phyloP scores from a whole-genome alignment of 2,329 filamentous ascomycete genomes.

The Stachybotrys elegans region DNA sequence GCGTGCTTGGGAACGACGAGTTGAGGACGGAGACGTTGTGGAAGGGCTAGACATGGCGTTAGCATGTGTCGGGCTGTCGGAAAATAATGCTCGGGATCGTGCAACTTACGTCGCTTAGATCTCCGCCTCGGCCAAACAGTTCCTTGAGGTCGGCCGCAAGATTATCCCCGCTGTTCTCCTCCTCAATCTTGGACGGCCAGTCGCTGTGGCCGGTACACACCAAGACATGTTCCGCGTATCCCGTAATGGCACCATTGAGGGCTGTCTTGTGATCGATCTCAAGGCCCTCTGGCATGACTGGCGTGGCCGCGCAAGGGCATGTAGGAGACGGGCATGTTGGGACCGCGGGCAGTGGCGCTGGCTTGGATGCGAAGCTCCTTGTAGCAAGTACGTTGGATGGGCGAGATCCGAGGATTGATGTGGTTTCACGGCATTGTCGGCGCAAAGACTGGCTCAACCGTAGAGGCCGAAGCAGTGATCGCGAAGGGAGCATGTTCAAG shows the following conservation, averaged over 20 bases:
- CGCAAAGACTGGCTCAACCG: too few species aligned
- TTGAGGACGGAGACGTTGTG: slow-evolving; percentile 75
- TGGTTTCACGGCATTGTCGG: too few species aligned
- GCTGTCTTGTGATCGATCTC: slow-evolving; percentile 68
- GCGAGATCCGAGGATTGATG: too few species aligned
- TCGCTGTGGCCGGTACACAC: slow-evolving; percentile 76
- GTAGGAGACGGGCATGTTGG: slow-evolving; percentile 67
- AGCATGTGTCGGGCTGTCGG: background rate
- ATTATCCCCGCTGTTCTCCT: slow-evolving; percentile 65
- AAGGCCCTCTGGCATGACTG: slow-evolving; percentile 59
- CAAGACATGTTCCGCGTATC: slow-evolving; percentile 77
- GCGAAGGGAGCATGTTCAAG: too few species aligned
- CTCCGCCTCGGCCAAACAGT: slow-evolving; percentile 60
- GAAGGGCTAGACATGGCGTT: slow-evolving; percentile 58
- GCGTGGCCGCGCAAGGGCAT: slow-evolving; percentile 67
- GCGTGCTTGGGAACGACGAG: slow-evolving; percentile 63
- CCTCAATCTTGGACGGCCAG: slow-evolving; percentile 81
- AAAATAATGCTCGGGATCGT: too few species aligned
- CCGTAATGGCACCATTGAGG: slow-evolving; percentile 71
- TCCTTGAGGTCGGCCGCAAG: slow-evolving; percentile 68
- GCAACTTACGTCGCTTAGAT: slow-evolving; percentile 60
- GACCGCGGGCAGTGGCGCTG: slow-evolving; percentile 37
- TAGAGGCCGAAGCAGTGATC: too few species aligned
- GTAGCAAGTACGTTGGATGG: too few species aligned
- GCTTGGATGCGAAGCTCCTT: slow-evolving; percentile 9